Evolutionary conservation across 495 filamentous ascomycete genomes (phyloP), one percentile per base, ranked within the genome.

Genomic region (Barbatosphaeria neglecta): DNA sequence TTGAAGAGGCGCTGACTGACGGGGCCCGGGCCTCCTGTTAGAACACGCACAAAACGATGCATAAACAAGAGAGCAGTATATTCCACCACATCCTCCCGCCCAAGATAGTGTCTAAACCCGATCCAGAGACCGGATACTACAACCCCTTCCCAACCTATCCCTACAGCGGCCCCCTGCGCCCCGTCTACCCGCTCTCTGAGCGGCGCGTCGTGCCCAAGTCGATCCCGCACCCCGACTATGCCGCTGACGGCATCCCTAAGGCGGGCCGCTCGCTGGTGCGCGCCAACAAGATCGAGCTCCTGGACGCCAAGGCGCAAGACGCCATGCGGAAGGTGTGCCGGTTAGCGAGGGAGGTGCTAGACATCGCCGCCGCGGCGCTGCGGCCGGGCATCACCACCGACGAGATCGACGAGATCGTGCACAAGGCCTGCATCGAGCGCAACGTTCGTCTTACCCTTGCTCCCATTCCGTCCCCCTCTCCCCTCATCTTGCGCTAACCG

Each of bases 251-350:
- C 27, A 82, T 87, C 50, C 89, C 93, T 16, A 77, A 78, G 45
- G 85, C 82, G 51, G 87, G 92, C 60, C 77, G 81, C 53, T 76
- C 78, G n/a, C 77, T 84, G 20, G 53, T 58, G 11, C 72, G 77
- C 38, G 72, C 77, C 37, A 83, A 85, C 53, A 96, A 88, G 62
- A 83, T 96, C 57, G 78, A 77, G 38, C 82, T 94, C 41, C 64
- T 97, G 45, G 82, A 87, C 51, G 77, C 82, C 44, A 76, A 86
- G 63, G 80, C 83, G 46, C 85, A 88, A 55, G 69, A 74, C 28
- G 88, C 74, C 16, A 97, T 99, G 92, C 79, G 93, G 51, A 94
- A 86, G 54, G 93, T 95, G 7, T 97, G 92, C 63, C 76, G 80
- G 40, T 57, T 97, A 43, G 86, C 86, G 6, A 73, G 92, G 61